Conservation (phyloP, 176 grass and related monocot genomes). For the Panicum miliaceum region DNA sequence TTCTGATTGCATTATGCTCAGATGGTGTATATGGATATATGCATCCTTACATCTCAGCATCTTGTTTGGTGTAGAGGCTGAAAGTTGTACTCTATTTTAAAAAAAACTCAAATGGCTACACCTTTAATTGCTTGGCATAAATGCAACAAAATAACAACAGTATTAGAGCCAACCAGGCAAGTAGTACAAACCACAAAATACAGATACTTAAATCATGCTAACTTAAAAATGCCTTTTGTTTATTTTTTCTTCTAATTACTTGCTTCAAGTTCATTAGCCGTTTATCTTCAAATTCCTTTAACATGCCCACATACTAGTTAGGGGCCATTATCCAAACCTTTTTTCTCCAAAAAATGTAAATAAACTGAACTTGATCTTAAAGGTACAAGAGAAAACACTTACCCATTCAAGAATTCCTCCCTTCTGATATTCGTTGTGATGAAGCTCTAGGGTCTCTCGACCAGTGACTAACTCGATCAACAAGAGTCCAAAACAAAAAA, state of each 20-base stretch:
- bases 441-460: conserved; percentile 57
- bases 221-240: neutral
- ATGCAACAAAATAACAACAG: neutral
- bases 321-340: no score
- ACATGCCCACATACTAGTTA: neutral
- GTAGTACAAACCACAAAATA: neutral
- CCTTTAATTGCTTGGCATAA: neutral
- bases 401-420: conserved; percentile 78
- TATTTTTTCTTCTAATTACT: neutral
- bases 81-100: neutral
- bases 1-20: conserved; percentile 4
- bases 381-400: conserved; percentile 26
- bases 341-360: neutral
- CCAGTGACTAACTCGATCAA: conserved; percentile 83
- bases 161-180: neutral
- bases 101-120: neutral
- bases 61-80: neutral
- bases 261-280: neutral
- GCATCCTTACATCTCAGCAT: neutral
- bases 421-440: conserved; percentile 53
- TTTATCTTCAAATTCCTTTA: neutral
- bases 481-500: conserved; percentile 80
- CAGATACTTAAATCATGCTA: neutral
- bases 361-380: neutral
- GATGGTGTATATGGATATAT: no score